phyloP scores from a whole-genome alignment of 345 rosid species.

The Stellera chamaejasme region DNA sequence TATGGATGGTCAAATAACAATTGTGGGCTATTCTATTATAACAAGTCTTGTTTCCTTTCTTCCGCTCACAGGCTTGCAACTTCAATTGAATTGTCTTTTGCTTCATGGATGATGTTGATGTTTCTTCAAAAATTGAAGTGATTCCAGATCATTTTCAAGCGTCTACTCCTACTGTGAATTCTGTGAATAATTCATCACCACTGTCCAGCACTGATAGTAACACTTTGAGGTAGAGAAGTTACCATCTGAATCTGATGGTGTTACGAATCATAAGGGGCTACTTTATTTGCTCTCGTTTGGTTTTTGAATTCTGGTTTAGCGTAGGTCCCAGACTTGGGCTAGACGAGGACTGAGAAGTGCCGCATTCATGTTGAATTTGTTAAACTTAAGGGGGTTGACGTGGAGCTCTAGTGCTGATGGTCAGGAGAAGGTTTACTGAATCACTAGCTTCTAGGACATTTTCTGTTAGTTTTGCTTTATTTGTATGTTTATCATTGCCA shows the following conservation, averaged over 20 bases:
- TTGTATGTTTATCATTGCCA: conserved; percentile 5
- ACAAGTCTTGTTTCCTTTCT: background rate
- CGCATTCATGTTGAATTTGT: conserved; percentile 65
- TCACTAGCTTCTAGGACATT: conserved; percentile 6
- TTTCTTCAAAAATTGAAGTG: conserved; percentile 51
- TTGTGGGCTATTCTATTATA: too few relatives aligned
- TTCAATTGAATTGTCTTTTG: conserved; percentile 10
- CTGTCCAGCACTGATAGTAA: conserved; percentile 25
- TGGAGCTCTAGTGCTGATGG: conserved; percentile 58
- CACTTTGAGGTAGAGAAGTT: conserved; percentile 31
- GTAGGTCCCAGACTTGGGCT: conserved; percentile 43
- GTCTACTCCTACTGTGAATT: conserved; percentile 28
- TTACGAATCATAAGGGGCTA: background rate
- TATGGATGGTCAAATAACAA: too few relatives aligned
- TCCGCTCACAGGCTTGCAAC: conserved; percentile 7
- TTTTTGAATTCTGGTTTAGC: conserved; percentile 39
- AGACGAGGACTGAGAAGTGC: conserved; percentile 45
- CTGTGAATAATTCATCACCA: conserved; percentile 33
- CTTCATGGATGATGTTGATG: conserved; percentile 78
- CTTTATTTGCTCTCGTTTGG: conserved; percentile 16
- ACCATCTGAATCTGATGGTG: background rate
- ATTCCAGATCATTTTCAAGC: conserved; percentile 64
- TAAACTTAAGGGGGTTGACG: conserved; percentile 61
- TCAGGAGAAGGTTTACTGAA: conserved; percentile 60
- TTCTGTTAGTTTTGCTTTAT: conserved; percentile 4